Evolutionary conservation across 208 protist species (phyloP).

Genomic region (Tritrichomonas musculus): DNA sequence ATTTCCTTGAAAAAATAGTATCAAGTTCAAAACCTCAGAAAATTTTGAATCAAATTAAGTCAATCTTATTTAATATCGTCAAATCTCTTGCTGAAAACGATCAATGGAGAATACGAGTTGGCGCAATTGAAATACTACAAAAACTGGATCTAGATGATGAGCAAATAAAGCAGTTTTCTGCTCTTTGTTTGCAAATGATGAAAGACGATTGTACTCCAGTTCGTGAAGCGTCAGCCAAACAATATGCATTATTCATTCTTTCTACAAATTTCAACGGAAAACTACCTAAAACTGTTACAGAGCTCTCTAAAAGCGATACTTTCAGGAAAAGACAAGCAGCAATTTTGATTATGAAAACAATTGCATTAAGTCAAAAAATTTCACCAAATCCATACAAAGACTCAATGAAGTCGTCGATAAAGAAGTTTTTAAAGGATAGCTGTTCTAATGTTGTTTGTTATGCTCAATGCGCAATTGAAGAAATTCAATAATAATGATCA

Average conservation of each 20-base stretch:
- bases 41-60: neutral
- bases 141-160: neutral
- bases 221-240: neutral
- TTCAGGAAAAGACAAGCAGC: conserved; percentile 19
- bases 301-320: neutral
- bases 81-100: neutral
- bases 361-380: neutral
- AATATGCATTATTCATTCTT: neutral
- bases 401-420: no score
- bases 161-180: neutral
- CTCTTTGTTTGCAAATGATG: neutral
- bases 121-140: neutral
- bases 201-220: neutral
- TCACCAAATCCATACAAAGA: no score
- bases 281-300: neutral
- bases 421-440: no score
- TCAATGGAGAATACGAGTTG: neutral
- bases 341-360: neutral
- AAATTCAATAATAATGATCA: no score
- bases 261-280: no score
- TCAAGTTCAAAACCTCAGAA: neutral
- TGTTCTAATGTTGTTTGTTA: no score
- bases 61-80: neutral
- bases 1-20: neutral
- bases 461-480: no score